Evolutionary conservation across 108 stramenopile species (phyloP).

Genomic region (Stephanodiscus triporus): DNA sequence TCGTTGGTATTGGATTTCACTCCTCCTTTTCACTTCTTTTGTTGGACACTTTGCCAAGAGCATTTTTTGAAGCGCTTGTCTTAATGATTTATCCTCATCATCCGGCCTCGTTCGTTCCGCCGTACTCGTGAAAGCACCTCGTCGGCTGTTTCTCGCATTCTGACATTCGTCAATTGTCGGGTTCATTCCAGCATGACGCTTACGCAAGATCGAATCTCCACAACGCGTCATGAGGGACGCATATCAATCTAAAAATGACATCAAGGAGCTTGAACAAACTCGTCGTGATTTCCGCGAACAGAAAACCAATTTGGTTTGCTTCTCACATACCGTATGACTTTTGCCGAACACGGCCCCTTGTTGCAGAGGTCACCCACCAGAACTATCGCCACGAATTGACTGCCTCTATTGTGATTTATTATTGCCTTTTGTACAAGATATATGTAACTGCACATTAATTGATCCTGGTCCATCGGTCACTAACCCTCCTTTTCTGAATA

Average conservation of each 20-base stretch:
- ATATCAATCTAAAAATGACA: conserved; percentile 46
- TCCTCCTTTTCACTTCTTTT: too few relatives aligned
- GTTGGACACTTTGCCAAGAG: too few relatives aligned
- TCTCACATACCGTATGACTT: conserved; percentile 67
- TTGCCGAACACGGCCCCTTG: conserved; percentile 84
- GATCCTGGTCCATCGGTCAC: conserved; percentile 22
- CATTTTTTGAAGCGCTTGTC: too few relatives aligned
- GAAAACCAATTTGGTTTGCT: conserved; percentile 58
- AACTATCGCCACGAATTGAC: conserved; percentile 63
- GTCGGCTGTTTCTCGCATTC: too few relatives aligned
- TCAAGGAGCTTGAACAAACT: conserved; percentile 58
- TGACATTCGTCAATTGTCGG: conserved; percentile 45
- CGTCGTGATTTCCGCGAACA: conserved; percentile 92
- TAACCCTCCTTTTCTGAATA: conserved; percentile 34
- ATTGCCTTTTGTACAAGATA: conserved; percentile 64
- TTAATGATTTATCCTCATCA: too few relatives aligned
- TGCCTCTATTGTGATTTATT: conserved; percentile 38
- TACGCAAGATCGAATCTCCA: too few relatives aligned
- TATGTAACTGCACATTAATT: conserved; percentile 17
- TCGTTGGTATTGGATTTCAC: too few relatives aligned
- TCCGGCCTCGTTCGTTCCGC: too few relatives aligned
- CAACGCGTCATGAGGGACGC: too few relatives aligned
- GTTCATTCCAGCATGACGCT: conserved; percentile 74
- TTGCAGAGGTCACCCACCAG: conserved; percentile 93
- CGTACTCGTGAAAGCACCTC: too few relatives aligned